Conservation (phyloP, 2,329 filamentous ascomycete genomes). For the Pseudopyricularia javanii region DNA sequence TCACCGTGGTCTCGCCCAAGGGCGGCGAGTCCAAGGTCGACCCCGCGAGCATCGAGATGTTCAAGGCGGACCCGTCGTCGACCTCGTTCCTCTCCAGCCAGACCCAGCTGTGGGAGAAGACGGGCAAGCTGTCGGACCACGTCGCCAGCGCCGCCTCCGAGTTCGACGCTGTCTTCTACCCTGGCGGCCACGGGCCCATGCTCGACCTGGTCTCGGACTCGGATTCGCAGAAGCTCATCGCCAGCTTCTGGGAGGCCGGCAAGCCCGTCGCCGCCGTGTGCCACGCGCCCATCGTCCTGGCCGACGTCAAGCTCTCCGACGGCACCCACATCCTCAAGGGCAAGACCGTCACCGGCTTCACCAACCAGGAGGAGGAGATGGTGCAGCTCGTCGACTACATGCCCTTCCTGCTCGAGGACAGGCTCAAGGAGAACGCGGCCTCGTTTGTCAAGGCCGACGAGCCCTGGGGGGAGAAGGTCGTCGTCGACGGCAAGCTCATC, state of each 20-base stretch:
- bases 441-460: slow-evolving; percentile 42
- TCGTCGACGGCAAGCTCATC: slow-evolving; percentile 38
- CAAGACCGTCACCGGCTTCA: slow-evolving; percentile 47
- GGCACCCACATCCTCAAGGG: slow-evolving; percentile 43
- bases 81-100: slow-evolving; percentile 43
- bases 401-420: slow-evolving; percentile 50
- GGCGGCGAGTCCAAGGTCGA: slow-evolving; percentile 52
- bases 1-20: slow-evolving; percentile 48
- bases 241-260: slow-evolving; percentile 46
- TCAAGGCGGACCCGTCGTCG: slow-evolving; percentile 38
- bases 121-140: slow-evolving; percentile 42
- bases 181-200: slow-evolving; percentile 52
- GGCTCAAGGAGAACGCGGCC: slow-evolving; percentile 36
- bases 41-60: slow-evolving; percentile 40
- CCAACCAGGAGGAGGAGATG: slow-evolving; percentile 40
- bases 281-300: slow-evolving; percentile 54
- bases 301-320: slow-evolving; percentile 38
- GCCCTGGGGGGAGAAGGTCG: slow-evolving; percentile 34
- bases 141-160: slow-evolving; percentile 18
- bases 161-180: slow-evolving; percentile 12
- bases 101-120: slow-evolving; percentile 50
- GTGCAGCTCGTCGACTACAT: slow-evolving; percentile 25
- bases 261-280: slow-evolving; percentile 58
- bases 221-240: slow-evolving; percentile 45
- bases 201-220: slow-evolving; percentile 49